Percentiles rank a stretch among this genome's conserved stretches.
These are phyloP conservation scores for Pythium vanterpoolii DNA, from an alignment of 352 stramenopile genomes.

Conservation along the genomic window DNA sequence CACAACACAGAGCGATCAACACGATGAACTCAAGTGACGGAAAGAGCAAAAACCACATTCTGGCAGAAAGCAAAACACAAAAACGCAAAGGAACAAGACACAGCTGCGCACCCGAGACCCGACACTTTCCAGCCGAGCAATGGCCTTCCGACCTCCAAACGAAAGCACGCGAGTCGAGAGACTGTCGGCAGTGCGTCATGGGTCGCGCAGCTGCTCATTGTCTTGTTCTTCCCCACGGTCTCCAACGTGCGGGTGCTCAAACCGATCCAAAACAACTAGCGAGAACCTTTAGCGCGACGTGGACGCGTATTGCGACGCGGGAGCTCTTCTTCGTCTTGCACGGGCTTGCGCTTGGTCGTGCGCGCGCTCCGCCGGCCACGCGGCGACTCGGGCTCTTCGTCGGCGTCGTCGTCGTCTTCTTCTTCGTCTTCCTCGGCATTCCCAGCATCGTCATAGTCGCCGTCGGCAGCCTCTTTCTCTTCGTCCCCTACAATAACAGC, in stretches of 20 bases:
- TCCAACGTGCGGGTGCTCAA: slow-evolving; percentile 9
- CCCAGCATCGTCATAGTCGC: slow-evolving; percentile 15
- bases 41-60: slow-evolving; percentile 19
- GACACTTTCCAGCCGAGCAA: too few species aligned
- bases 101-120: slow-evolving; percentile 3
- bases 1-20: slow-evolving; percentile 22
- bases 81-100: background rate
- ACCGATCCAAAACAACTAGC: slow-evolving; percentile 18
- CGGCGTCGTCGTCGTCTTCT: slow-evolving; percentile 16
- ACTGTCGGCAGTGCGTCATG: too few species aligned
- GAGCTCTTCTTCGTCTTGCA: slow-evolving; percentile 4
- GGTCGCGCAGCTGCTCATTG: background rate
- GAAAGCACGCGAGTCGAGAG: background rate
- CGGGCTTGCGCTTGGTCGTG: slow-evolving; percentile 19
- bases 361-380: slow-evolving; percentile 21
- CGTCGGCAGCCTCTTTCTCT: slow-evolving; percentile 14
- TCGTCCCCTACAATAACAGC: slow-evolving; percentile 1
- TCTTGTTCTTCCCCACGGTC: background rate
- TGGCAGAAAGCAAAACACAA: slow-evolving; percentile 9
- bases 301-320: slow-evolving; percentile 19
- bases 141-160: slow-evolving; percentile 6
- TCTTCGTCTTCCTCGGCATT: slow-evolving; percentile 14
- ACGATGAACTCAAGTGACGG: slow-evolving; percentile 7
- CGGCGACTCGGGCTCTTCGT: slow-evolving; percentile 21
- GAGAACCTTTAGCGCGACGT: slow-evolving; percentile 28